These are phyloP conservation scores for Colletotrichum falcatum DNA, from an alignment of 2,329 filamentous ascomycete genomes.

Conservation along the genomic window DNA sequence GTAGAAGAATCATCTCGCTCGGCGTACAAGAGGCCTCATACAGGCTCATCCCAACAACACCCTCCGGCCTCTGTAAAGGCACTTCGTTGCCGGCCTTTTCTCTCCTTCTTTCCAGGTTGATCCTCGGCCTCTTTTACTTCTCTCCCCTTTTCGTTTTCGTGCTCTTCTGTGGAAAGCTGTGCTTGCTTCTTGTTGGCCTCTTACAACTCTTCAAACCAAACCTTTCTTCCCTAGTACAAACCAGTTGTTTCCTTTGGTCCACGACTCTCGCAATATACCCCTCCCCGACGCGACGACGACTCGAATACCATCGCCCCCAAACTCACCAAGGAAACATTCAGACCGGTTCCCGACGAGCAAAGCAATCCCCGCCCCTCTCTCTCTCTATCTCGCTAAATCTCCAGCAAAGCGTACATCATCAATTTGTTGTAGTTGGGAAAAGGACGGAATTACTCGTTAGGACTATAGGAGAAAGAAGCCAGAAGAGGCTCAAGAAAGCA, in stretches of 20 bases:
- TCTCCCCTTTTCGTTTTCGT: conserved; percentile 36
- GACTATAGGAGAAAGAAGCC: conserved; percentile 38
- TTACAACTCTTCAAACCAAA: conserved; percentile 17
- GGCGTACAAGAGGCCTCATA: conserved; percentile 20
- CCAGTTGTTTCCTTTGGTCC: conserved; percentile 38
- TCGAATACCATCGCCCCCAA: conserved; percentile 23
- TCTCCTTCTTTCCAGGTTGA: conserved; percentile 68
- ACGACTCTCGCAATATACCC: conserved; percentile 39
- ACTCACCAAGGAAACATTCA: conserved; percentile 30
- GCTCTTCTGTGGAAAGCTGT: conserved; percentile 37
- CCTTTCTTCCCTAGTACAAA: conserved; percentile 27
- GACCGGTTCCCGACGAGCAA: conserved; percentile 26
- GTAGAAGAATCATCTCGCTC: conserved; percentile 26
- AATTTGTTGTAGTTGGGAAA: conserved; percentile 24
- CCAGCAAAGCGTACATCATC: conserved; percentile 29
- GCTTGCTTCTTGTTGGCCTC: conserved; percentile 38
- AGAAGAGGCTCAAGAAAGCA: conserved; percentile 40
- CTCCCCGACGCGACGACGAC: conserved; percentile 38
- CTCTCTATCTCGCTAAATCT: conserved; percentile 26
- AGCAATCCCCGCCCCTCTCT: too few species aligned
- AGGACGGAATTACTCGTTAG: conserved; percentile 24
- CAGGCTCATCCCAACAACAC: conserved; percentile 31
- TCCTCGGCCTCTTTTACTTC: conserved; percentile 62
- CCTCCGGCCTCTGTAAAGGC: conserved; percentile 42
- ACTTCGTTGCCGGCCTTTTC: conserved; percentile 41